phyloP scores from a whole-genome alignment of 495 filamentous ascomycete species.

The Cetradonia linearis region DNA sequence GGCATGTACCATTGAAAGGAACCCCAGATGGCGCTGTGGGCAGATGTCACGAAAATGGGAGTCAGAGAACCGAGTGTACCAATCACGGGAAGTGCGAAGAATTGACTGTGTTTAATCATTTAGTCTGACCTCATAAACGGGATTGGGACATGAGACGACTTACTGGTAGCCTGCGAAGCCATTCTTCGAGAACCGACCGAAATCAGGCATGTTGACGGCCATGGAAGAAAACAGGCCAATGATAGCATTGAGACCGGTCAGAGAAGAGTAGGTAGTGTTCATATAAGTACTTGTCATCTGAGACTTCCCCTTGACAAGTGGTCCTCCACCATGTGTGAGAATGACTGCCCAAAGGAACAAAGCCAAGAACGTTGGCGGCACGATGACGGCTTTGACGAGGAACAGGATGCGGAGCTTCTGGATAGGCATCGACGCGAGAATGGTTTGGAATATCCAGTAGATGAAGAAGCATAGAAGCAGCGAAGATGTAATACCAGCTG shows the following conservation, averaged over 20 bases:
- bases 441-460: slow-evolving; percentile 39
- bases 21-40: slow-evolving; percentile 44
- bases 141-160: background rate
- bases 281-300: slow-evolving; percentile 33
- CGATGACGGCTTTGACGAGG: slow-evolving; percentile 45
- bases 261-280: slow-evolving; percentile 33
- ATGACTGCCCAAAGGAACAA: slow-evolving; percentile 45
- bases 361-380: slow-evolving; percentile 42
- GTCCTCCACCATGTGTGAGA: slow-evolving; percentile 35
- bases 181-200: slow-evolving; percentile 46
- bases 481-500: slow-evolving; percentile 38
- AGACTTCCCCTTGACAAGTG: slow-evolving; percentile 25
- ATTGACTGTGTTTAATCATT: slow-evolving; percentile 27
- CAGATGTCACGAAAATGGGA: slow-evolving; percentile 43
- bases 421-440: slow-evolving; percentile 42
- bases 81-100: slow-evolving; percentile 49
- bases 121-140: background rate
- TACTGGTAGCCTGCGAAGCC: slow-evolving; percentile 41
- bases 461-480: slow-evolving; percentile 41
- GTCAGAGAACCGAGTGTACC: slow-evolving; percentile 44
- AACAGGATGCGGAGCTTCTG: slow-evolving; percentile 50
- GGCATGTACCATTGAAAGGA: slow-evolving; percentile 48
- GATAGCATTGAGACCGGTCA: slow-evolving; percentile 37
- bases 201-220: slow-evolving; percentile 49
- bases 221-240: slow-evolving; percentile 38